phyloP scores from a whole-genome alignment of 108 stramenopile species.

The Epithemia pelagica region DNA sequence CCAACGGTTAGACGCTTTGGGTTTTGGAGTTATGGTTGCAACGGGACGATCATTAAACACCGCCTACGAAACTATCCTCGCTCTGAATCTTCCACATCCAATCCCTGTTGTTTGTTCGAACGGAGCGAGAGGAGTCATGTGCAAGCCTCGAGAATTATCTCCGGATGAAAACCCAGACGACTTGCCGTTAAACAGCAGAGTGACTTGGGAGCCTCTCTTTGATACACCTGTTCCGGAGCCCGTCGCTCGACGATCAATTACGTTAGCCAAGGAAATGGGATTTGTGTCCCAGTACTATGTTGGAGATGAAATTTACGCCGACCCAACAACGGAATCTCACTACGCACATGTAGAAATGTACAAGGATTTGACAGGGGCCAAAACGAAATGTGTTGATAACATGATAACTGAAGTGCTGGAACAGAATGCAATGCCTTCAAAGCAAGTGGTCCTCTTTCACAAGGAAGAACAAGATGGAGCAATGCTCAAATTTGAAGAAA shows the following conservation, averaged over 20 bases:
- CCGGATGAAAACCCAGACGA: slow-evolving; percentile 1
- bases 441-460: slow-evolving; percentile 38
- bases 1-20: slow-evolving; percentile 23
- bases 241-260: slow-evolving; percentile 20
- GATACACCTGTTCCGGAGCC: slow-evolving; percentile 20
- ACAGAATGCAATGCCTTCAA: slow-evolving; percentile 32
- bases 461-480: slow-evolving; percentile 23
- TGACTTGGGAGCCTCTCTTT: slow-evolving; percentile 21
- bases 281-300: slow-evolving; percentile 51
- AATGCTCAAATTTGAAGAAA: slow-evolving; percentile 14
- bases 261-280: slow-evolving; percentile 32
- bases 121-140: slow-evolving; percentile 40
- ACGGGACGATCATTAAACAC: slow-evolving; percentile 50
- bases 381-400: slow-evolving; percentile 26
- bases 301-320: slow-evolving; percentile 45
- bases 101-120: slow-evolving; percentile 48
- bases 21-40: slow-evolving; percentile 41
- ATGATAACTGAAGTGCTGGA: slow-evolving; percentile 20
- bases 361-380: slow-evolving; percentile 35
- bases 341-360: slow-evolving; percentile 31
- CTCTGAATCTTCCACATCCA: slow-evolving; percentile 24
- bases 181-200: neutral
- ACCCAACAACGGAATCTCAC: slow-evolving; percentile 24
- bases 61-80: slow-evolving; percentile 22
- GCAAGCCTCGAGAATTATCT: neutral